Evolutionary conservation across 768 basidiomycete genomes (phyloP).

Genomic region (Collybia sp.): DNA sequence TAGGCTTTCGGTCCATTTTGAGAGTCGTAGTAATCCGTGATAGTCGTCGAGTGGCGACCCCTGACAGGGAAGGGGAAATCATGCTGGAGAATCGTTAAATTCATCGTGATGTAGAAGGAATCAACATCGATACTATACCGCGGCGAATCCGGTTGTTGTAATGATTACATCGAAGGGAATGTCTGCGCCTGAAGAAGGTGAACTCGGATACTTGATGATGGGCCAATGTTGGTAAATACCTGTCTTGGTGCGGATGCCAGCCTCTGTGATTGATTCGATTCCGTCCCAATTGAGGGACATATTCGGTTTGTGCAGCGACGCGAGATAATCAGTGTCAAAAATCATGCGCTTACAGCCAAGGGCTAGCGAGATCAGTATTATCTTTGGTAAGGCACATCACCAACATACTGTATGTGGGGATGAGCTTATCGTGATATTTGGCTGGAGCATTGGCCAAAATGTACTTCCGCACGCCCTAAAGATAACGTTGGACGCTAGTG

Average conservation of each 20-base stretch:
- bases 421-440: slow-evolving; percentile 36
- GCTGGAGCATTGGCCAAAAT: slow-evolving; percentile 37
- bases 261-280: slow-evolving; percentile 31
- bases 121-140: slow-evolving; percentile 13
- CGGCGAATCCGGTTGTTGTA: slow-evolving; percentile 30
- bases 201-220: slow-evolving; percentile 1
- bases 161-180: slow-evolving; percentile 34
- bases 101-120: not conserved
- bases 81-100: slow-evolving; percentile 17
- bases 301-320: slow-evolving; percentile 39
- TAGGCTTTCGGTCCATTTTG: slow-evolving; percentile 39
- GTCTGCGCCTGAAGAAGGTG: slow-evolving; percentile 21
- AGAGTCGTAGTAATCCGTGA: slow-evolving; percentile 33
- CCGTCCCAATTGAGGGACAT: slow-evolving; percentile 37
- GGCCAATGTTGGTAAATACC: slow-evolving; percentile 17
- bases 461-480: slow-evolving; percentile 22
- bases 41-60: slow-evolving; percentile 22
- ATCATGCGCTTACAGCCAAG: slow-evolving; percentile 53
- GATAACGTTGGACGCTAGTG: not conserved
- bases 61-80: slow-evolving; percentile 25
- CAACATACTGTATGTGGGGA: slow-evolving; percentile 41
- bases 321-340: slow-evolving; percentile 42
- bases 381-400: not conserved
- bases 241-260: slow-evolving; percentile 36
- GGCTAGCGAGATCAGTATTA: slow-evolving; percentile 22